Conservation (phyloP, 2,329 filamentous ascomycete genomes). For the Elsinoe fawcettii region DNA sequence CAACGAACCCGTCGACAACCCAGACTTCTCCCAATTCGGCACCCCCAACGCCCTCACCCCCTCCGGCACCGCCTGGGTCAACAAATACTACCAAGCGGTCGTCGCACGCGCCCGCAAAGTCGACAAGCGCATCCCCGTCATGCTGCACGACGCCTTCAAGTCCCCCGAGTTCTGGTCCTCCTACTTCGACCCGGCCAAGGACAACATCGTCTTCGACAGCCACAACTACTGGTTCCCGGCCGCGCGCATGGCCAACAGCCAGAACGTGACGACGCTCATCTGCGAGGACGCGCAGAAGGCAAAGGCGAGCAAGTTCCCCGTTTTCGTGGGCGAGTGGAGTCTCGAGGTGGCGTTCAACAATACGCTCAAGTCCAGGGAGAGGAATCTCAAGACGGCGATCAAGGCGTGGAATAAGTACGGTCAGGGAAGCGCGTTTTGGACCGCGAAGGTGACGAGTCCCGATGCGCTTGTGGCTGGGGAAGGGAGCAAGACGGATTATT, state of each 20-base stretch:
- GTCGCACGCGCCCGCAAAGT: not conserved
- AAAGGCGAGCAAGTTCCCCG: conserved; percentile 2
- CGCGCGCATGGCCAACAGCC: conserved; percentile 20
- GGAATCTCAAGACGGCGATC: conserved; percentile 13
- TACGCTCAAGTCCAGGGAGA: conserved; percentile 6
- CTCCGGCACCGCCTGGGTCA: conserved; percentile 27
- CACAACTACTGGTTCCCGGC: conserved; percentile 16
- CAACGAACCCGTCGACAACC: conserved; percentile 33
- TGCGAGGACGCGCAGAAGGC: conserved; percentile 18
- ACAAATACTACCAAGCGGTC: conserved; percentile 24
- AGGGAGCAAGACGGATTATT: conserved; percentile 11
- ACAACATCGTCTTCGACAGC: conserved; percentile 14
- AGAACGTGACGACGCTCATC: conserved; percentile 25
- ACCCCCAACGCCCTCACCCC: conserved; percentile 27
- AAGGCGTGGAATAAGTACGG: conserved; percentile 6
- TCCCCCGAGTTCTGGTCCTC: conserved; percentile 12
- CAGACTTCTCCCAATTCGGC: conserved; percentile 27
- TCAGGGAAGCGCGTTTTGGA: conserved; percentile 11
- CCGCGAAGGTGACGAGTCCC: conserved; percentile 9
- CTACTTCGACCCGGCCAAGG: conserved; percentile 8
- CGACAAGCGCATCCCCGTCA: conserved; percentile 14
- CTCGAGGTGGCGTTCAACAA: conserved; percentile 15
- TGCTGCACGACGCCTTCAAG: conserved; percentile 12
- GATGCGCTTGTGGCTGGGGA: not conserved
- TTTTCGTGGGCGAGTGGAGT: conserved; percentile 14